Evolutionary conservation across 495 filamentous ascomycete species (phyloP).

Genomic region (Hypoxylon crocopeplum): DNA sequence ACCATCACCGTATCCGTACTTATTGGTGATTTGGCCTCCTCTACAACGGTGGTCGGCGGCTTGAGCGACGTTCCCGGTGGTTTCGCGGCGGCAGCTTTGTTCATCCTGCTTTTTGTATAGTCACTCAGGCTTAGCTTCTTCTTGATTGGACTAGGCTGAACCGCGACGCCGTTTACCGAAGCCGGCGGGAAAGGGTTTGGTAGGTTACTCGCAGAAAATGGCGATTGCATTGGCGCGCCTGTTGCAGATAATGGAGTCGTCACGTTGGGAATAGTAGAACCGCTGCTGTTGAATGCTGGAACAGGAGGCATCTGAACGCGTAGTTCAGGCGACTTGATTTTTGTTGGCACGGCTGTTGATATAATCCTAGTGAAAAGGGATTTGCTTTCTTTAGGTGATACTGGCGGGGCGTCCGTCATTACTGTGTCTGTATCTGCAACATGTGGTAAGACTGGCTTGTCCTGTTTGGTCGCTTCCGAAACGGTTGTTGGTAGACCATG

Average conservation of each 20-base stretch:
- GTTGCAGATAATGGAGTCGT: slow-evolving; percentile 54
- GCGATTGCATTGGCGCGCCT: slow-evolving; percentile 58
- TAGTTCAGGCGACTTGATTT: slow-evolving; percentile 52
- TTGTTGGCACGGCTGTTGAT: slow-evolving; percentile 28
- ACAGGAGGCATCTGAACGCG: slow-evolving; percentile 60
- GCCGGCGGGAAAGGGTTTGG: slow-evolving; percentile 53
- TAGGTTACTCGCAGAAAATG: slow-evolving; percentile 49
- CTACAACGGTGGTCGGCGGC: slow-evolving; percentile 43
- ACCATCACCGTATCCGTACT: slow-evolving; percentile 36
- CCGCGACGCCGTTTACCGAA: slow-evolving; percentile 50
- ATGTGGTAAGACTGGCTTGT: slow-evolving; percentile 9
- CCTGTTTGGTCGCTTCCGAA: slow-evolving; percentile 9
- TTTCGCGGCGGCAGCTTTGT: slow-evolving; percentile 50
- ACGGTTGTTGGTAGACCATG: slow-evolving; percentile 19
- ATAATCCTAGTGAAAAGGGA: not conserved
- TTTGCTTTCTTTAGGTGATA: slow-evolving; percentile 29
- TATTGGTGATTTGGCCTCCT: slow-evolving; percentile 52
- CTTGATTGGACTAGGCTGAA: slow-evolving; percentile 66
- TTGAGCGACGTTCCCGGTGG: slow-evolving; percentile 42
- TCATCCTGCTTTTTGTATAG: slow-evolving; percentile 65
- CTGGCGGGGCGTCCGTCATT: slow-evolving; percentile 34
- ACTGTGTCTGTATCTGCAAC: slow-evolving; percentile 18
- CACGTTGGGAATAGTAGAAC: slow-evolving; percentile 35
- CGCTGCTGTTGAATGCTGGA: slow-evolving; percentile 46
- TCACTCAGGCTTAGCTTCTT: slow-evolving; percentile 80